Evolutionary conservation across 441 rosid genomes (phyloP).

Genomic region (Aleurites moluccanus): DNA sequence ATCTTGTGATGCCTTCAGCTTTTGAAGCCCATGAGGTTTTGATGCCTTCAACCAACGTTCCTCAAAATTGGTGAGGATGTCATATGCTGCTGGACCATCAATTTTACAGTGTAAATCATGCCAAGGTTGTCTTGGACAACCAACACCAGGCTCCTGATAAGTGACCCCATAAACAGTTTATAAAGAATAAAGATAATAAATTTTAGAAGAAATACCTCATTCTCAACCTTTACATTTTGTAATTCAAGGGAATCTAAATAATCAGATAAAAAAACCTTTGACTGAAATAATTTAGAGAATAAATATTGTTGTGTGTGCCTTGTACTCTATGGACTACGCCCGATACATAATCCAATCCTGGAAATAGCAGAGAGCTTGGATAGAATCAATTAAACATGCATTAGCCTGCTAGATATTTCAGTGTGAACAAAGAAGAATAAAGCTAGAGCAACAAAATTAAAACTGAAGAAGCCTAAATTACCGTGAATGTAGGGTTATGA

Average conservation of each 20-base stretch:
- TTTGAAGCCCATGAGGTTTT: constrained; percentile 64
- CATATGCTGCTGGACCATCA: constrained; percentile 99
- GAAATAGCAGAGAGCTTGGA: neutral
- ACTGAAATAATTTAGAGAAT: neutral
- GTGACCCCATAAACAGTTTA: constrained; percentile 14
- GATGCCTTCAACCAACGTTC: constrained; percentile 90
- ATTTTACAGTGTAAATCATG: constrained; percentile 88
- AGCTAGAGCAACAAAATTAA: neutral
- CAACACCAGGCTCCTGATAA: constrained; percentile 48
- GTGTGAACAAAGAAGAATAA: neutral
- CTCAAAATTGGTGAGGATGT: constrained; percentile 82
- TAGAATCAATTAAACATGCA: neutral
- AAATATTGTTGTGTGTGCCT: neutral
- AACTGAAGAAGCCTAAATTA: constrained; percentile 28
- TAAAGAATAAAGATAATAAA: neutral
- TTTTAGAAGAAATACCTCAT: neutral
- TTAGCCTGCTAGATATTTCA: neutral
- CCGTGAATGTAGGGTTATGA: constrained; percentile 85
- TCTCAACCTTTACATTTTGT: neutral
- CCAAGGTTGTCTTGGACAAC: constrained; percentile 95
- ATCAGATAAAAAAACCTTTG: neutral
- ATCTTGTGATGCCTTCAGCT: constrained; percentile 54
- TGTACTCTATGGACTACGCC: neutral
- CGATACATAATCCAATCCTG: too few species aligned
- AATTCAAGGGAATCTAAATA: neutral